These are phyloP conservation scores for Microstegium vimineum DNA, from an alignment of 176 grass and related monocot species.

Conservation along the genomic window DNA sequence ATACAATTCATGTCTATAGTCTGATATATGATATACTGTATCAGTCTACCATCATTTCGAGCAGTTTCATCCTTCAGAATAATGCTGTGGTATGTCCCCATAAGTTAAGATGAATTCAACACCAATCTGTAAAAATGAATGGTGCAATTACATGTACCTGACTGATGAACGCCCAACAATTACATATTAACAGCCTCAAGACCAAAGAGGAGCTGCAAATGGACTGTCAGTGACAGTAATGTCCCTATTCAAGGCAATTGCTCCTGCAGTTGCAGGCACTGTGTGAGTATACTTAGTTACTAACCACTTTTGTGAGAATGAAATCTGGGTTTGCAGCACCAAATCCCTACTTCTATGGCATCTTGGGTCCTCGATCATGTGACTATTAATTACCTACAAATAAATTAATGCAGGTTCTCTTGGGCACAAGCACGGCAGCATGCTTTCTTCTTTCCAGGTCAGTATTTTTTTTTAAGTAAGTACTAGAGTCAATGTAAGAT, in stretches of 20 bases:
- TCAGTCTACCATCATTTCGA: conserved; percentile 47
- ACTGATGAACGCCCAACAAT: not conserved
- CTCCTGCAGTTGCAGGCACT: conserved; percentile 53
- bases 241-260: conserved; percentile 58
- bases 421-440: conserved; percentile 74
- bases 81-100: conserved; percentile 51
- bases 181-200: conserved; percentile 37
- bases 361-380: not conserved
- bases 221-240: conserved; percentile 46
- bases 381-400: not conserved
- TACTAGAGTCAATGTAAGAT: not conserved
- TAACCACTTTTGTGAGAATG: not conserved
- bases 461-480: not conserved
- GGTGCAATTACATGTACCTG: not conserved
- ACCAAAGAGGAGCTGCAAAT: conserved; percentile 77
- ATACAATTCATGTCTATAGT: not conserved
- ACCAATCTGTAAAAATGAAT: not conserved
- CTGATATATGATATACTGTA: not conserved
- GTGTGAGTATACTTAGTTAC: conserved; percentile 37
- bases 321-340: not conserved
- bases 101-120: not conserved
- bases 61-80: conserved; percentile 51
- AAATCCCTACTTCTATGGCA: not conserved
- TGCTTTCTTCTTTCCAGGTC: conserved; percentile 64
- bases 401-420: conserved; percentile 79